A percentile compares a stretch with the other conserved stretches of the same genome.
Conservation (phyloP, 768 basidiomycete species). For the Pulveroboletus ravenelii region DNA sequence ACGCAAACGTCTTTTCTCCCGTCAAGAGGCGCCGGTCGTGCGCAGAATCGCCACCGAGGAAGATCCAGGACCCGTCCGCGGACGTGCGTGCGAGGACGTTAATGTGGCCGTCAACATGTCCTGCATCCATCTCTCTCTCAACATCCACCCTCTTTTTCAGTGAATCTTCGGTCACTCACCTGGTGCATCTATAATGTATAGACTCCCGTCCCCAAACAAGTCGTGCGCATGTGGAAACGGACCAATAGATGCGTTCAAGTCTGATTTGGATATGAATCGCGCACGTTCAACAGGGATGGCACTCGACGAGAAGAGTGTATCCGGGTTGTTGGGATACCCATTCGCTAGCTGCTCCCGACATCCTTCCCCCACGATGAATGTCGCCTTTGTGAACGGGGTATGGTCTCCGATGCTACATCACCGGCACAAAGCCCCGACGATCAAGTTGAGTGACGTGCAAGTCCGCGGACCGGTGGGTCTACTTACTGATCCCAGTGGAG, state of each 20-base stretch:
- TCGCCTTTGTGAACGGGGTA: constrained; percentile 40
- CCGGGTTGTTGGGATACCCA: constrained; percentile 41
- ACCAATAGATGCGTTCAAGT: constrained; percentile 38
- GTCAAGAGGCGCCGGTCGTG: constrained; percentile 51
- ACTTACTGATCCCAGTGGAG: constrained; percentile 46
- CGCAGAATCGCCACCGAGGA: constrained; percentile 51
- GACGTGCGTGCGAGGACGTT: constrained; percentile 53
- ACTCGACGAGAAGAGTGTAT: constrained; percentile 28
- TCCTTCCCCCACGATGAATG: constrained; percentile 45
- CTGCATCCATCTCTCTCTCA: constrained; percentile 5
- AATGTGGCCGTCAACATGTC: constrained; percentile 53
- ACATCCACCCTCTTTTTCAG: neutral
- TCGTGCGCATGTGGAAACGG: constrained; percentile 49
- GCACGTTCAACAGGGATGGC: constrained; percentile 39
- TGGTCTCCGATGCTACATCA: constrained; percentile 39
- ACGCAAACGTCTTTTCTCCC: constrained; percentile 39
- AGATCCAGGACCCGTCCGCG: constrained; percentile 49
- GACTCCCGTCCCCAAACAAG: constrained; percentile 53
- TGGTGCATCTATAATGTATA: constrained; percentile 54
- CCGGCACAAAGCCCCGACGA: neutral
- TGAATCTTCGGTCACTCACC: constrained; percentile 19
- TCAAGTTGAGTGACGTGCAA: neutral
- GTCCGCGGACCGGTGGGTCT: neutral
- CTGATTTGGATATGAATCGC: constrained; percentile 31
- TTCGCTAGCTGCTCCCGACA: constrained; percentile 32